A percentile compares a stretch with the other conserved stretches of the same genome.
These are phyloP conservation scores for Lipomyces spencermartinsiae DNA, from an alignment of 805 yeast genomes.

Conservation along the genomic window DNA sequence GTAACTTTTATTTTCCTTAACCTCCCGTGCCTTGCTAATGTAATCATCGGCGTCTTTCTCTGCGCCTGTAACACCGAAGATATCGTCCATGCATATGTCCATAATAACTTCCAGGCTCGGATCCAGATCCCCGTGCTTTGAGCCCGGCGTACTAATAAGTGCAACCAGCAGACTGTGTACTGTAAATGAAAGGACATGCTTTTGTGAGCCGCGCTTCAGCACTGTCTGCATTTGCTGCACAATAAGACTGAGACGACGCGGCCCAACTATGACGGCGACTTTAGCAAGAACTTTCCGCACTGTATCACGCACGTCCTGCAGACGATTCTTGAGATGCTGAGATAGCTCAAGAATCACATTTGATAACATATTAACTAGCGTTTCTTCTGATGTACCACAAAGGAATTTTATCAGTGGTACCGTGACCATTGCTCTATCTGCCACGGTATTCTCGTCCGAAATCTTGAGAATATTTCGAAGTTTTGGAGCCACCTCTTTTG, in stretches of 20 bases:
- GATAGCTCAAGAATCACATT: constrained; percentile 85
- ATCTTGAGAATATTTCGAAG: constrained; percentile 60
- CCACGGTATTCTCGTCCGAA: constrained; percentile 80
- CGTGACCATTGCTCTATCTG: constrained; percentile 76
- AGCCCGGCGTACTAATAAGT: constrained; percentile 48
- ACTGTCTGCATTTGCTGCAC: constrained; percentile 80
- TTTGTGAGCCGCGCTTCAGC: constrained; percentile 85
- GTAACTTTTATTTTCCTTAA: constrained; percentile 83
- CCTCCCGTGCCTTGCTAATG: constrained; percentile 83
- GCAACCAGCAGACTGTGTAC: constrained; percentile 73
- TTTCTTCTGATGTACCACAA: constrained; percentile 63
- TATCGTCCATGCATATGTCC: constrained; percentile 85
- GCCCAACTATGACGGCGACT: constrained; percentile 70
- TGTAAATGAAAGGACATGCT: constrained; percentile 89
- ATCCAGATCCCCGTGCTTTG: constrained; percentile 77
- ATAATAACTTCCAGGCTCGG: constrained; percentile 62
- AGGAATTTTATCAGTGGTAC: constrained; percentile 77
- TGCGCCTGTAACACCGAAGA: constrained; percentile 88
- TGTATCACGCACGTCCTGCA: constrained; percentile 87
- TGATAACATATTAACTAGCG: constrained; percentile 68
- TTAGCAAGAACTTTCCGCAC: constrained; percentile 76
- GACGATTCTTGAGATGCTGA: constrained; percentile 81
- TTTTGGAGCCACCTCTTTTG: constrained; percentile 65
- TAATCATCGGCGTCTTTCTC: constrained; percentile 96
- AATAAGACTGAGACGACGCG: constrained; percentile 73